Evolutionary conservation across 116 monocot species (phyloP).

Genomic region (Trichopus zeylanicus): DNA sequence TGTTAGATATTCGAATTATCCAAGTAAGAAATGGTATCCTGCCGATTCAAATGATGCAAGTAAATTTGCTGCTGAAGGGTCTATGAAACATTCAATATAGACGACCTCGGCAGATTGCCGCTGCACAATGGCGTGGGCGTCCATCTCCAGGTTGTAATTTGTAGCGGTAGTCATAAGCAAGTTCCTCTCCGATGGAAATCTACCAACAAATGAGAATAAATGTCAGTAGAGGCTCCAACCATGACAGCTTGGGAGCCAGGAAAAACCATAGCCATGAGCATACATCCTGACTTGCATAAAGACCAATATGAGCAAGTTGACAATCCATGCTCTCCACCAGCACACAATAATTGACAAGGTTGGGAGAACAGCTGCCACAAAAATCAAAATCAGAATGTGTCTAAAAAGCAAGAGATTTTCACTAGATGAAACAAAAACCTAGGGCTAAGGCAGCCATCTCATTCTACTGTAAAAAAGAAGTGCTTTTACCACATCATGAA

Average conservation of each 20-base stretch:
- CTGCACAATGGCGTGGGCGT: constrained; percentile 52
- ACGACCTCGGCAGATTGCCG: constrained; percentile 60
- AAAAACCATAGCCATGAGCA: constrained; percentile 9
- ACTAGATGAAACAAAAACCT: neutral
- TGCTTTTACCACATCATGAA: neutral
- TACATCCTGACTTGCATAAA: constrained; percentile 81
- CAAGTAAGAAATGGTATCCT: too few relatives aligned
- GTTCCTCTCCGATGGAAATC: constrained; percentile 76
- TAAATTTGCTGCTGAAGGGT: too few relatives aligned
- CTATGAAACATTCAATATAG: constrained; percentile 29
- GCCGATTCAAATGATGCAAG: too few relatives aligned
- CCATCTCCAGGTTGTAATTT: constrained; percentile 49
- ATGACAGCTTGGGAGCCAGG: neutral
- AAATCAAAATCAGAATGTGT: constrained; percentile 2
- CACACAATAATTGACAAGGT: constrained; percentile 70
- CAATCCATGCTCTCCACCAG: constrained; percentile 91
- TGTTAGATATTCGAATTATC: too few relatives aligned
- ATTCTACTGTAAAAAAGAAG: too few relatives aligned
- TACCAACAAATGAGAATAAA: constrained; percentile 13
- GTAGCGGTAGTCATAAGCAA: constrained; percentile 63
- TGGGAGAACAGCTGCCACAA: constrained; percentile 71
- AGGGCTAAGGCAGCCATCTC: too few relatives aligned
- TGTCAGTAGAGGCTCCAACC: neutral
- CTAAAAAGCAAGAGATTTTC: neutral
- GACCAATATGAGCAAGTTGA: constrained; percentile 87